A percentile compares a stretch with the other conserved stretches of the same genome.
phyloP scores from a whole-genome alignment of 1,284 basidiomycete genomes.

The Caloboletus firmus region DNA sequence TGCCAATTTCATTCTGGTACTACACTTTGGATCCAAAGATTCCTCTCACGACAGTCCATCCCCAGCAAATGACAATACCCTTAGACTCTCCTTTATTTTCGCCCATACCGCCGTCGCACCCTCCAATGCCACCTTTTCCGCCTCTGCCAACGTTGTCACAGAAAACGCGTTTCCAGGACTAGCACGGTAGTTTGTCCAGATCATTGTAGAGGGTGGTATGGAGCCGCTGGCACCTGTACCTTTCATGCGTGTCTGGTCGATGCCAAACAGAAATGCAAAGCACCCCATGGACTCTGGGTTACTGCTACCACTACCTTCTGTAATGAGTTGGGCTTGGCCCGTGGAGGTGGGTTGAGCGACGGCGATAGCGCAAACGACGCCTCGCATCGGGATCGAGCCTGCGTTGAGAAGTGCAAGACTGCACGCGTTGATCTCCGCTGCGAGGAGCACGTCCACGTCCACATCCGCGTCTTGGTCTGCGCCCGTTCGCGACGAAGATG shows the following conservation, averaged over 20 bases:
- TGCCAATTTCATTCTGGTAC: not conserved
- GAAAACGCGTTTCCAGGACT: constrained; percentile 34
- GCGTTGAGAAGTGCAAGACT: constrained; percentile 66
- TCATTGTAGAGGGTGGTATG: constrained; percentile 27
- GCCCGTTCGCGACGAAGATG: not conserved
- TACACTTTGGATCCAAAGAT: constrained; percentile 8
- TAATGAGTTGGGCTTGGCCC: constrained; percentile 37
- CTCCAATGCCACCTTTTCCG: constrained; percentile 45
- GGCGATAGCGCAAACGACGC: constrained; percentile 65
- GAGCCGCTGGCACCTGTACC: constrained; percentile 3
- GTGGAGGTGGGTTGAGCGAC: constrained; percentile 42
- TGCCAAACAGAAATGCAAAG: constrained; percentile 68
- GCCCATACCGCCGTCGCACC: constrained; percentile 50
- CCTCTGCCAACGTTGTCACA: constrained; percentile 43
- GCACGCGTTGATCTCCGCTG: constrained; percentile 68
- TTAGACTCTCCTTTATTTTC: constrained; percentile 46
- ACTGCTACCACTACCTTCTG: constrained; percentile 26
- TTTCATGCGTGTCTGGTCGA: constrained; percentile 11
- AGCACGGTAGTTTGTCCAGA: constrained; percentile 46
- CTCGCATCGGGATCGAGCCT: constrained; percentile 66
- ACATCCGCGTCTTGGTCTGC: not conserved
- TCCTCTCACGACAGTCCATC: constrained; percentile 36
- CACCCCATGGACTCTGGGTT: constrained; percentile 38
- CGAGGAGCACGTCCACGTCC: constrained; percentile 37
- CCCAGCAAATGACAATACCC: constrained; percentile 16